Evolutionary conservation across 2,329 filamentous ascomycete genomes (phyloP).

Genomic region (Dendryphion nanum): DNA sequence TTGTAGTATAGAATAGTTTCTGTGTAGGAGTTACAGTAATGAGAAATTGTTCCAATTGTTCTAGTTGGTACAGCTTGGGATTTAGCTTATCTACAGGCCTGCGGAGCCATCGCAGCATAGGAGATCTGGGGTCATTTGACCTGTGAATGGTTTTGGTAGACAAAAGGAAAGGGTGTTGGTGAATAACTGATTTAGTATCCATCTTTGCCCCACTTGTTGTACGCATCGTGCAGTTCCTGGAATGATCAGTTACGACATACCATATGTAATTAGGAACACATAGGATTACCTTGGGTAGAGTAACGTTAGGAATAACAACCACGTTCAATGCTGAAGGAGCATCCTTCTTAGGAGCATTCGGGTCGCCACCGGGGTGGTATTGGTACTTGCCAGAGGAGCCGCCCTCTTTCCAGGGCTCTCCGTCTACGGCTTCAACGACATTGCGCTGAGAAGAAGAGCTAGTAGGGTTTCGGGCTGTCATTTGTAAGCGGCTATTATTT

Average conservation of each 20-base stretch:
- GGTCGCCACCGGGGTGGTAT: constrained; percentile 77
- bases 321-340: constrained; percentile 94
- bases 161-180: constrained; percentile 1
- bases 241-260: constrained; percentile 5
- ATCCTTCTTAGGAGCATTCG: constrained; percentile 72
- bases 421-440: constrained; percentile 70
- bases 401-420: constrained; percentile 88
- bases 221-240: constrained; percentile 88
- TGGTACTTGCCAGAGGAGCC: constrained; percentile 59
- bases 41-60: constrained; percentile 1
- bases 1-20: too few species aligned
- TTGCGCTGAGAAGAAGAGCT: constrained; percentile 75
- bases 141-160: constrained; percentile 1
- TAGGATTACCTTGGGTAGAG: constrained; percentile 67
- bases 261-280: too few species aligned
- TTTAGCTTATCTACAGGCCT: constrained; percentile 13
- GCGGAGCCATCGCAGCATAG: constrained; percentile 11
- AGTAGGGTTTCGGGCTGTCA: constrained; percentile 77
- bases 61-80: constrained; percentile 8
- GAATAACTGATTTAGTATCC: constrained; percentile 57
- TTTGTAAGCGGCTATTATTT: too few species aligned
- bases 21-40: too few species aligned
- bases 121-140: constrained; percentile 1
- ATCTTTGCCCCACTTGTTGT: constrained; percentile 99
- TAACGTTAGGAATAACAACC: constrained; percentile 91